Base-by-base conservation (phyloP, 1,139 yeast genomes). In the Pichia sp. region DNA sequence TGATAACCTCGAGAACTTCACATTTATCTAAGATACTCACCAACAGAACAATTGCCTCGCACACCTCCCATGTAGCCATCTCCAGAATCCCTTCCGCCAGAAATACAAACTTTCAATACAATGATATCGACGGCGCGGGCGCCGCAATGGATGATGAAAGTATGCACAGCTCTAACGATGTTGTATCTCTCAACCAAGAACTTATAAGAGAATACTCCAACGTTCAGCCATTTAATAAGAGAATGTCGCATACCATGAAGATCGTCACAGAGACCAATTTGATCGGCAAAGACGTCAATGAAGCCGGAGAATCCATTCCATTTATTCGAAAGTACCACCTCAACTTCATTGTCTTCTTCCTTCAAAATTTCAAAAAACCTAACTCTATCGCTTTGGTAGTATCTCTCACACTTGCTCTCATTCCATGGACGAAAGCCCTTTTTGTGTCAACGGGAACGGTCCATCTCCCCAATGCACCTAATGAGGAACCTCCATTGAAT, bases 371-470 rank as follows among this genome's bases (percentile, higher is more conserved):
- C 44, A 51, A 67, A 29, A 69, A 93, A 13, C 94, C 95, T 1
- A 81, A 77, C 41, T 80, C 95, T 1, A 48, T 79, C 34, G 68
- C 88, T 0, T 69, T 87, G 24, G 66, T 86, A 4, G 25, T 75
- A 0, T 69, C 94, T 0, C 58, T 88, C 29, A 65, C 71, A 3
- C 63, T 86, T 22, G 80, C 94, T 6, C 77, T 88, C 76, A 67
- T 93, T 14, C 96, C 96, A 1, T 88, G 95, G 65, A 62, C 84
- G 5, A 81, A 85, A 51, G 85, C 93, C 1, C 66, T 87, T 14
- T 88, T 88, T 53, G 85, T 82, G 12, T 48, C 51, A 6, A 60
- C 58, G 15, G 57, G 54, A n/a, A 58, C 60, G 19, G 67, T 60
- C 4, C 32, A 58, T 17, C 61, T 77, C 35, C 79, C 72, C 3